Evolutionary conservation across 805 yeast genomes (phyloP).

Genomic region (Saturnispora besseyi): DNA sequence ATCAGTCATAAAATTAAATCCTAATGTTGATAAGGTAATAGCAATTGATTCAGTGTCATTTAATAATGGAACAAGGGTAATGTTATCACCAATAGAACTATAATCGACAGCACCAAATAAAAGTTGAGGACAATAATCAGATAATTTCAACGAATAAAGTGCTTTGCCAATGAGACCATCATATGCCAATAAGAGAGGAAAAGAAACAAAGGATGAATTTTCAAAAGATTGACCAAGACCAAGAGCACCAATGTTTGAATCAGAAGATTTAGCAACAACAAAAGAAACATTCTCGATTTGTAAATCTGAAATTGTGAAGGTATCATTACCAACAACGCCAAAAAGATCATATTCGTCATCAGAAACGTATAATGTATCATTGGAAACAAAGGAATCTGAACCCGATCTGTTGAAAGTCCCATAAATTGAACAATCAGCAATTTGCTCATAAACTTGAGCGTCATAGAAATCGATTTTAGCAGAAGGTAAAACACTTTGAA

Average conservation of each 20-base stretch:
- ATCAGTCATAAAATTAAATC: constrained; percentile 8
- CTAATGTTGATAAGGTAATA: constrained; percentile 11
- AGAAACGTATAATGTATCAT: constrained; percentile 2
- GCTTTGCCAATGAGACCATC: constrained; percentile 11
- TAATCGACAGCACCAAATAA: constrained; percentile 14
- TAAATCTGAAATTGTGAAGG: neutral
- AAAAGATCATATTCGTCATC: constrained; percentile 5
- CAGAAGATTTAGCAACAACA: constrained; percentile 12
- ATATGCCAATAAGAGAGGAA: constrained; percentile 8
- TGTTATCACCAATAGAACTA: neutral
- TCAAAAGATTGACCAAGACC: constrained; percentile 13
- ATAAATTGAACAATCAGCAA: constrained; percentile 10
- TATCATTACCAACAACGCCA: constrained; percentile 12
- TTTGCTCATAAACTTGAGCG: neutral
- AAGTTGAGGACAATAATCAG: neutral
- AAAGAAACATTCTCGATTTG: constrained; percentile 5
- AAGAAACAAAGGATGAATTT: constrained; percentile 10
- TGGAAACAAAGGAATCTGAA: constrained; percentile 8
- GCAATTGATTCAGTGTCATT: constrained; percentile 12
- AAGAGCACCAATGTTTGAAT: constrained; percentile 13
- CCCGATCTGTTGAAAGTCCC: constrained; percentile 11
- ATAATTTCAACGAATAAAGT: constrained; percentile 10
- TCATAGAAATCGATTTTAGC: neutral
- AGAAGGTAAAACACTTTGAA: neutral
- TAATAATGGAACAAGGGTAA: constrained; percentile 12